Evolutionary conservation across 2,329 filamentous ascomycete genomes (phyloP), one percentile per base, ranked within the genome.

Genomic region (Polytolypa hystricis): DNA sequence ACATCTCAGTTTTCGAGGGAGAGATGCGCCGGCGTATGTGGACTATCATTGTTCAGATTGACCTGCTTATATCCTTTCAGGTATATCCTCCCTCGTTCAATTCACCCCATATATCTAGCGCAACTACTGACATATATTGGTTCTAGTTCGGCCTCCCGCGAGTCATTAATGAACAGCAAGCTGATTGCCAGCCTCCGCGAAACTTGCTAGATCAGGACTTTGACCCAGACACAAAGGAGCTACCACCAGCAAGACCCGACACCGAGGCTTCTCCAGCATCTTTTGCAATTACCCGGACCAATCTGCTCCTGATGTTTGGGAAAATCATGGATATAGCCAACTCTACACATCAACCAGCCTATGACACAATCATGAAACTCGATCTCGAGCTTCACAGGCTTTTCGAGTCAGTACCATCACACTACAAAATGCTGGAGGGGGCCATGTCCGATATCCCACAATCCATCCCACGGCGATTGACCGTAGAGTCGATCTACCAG

Each of bases 171-270:
- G 50, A 56, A 5, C 44, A 47, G n/a, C 54, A 61, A 40, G 52
- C 49, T 33, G 64, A 67, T 41, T 60, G 55, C 1, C 41, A 46
- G 19, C 48, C 57, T 36, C 64, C 64, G 4, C 48, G 50, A 1
- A 67, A 67, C 42, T 44, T 67, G 2, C 41, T 46, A 1, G 61
- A 67, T 20, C 51, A 55, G 5, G 65, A 67, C 30, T 49, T 67
- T 21, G 40, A 58, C 26, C 56, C 61, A 16, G 44, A 58, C 5
- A 58, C 46, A 9, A 42, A 36, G 10, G 44, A 48, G 29, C 38
- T 60, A 23, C 54, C 54, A n/a, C 42, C 46, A 8, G 23, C 52
- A 14, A 35, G 55, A 18, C 52, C 55, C 4, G 45, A 46, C 11
- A 46, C 48, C 33, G 50, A 47, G 36, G 37, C 18, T 16, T 56